These are phyloP conservation scores for Miscanthus lutarioriparius DNA, from an alignment of 176 grass and related monocot species.

Conservation along the genomic window DNA sequence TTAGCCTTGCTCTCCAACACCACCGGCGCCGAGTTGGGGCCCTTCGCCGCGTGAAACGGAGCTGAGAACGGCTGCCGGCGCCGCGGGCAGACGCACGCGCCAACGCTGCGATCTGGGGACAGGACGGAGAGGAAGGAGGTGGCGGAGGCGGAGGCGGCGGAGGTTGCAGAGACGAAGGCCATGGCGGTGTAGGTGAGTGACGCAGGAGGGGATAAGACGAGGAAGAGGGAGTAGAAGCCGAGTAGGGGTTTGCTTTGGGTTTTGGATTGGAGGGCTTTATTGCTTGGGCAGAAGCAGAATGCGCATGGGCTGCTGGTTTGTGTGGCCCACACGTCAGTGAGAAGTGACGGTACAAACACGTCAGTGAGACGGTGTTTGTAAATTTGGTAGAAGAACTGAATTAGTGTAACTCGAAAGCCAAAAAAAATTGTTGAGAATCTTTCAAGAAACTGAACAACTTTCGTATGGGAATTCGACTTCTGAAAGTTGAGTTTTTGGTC, in stretches of 20 bases:
- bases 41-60: constrained; percentile 32
- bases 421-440: too few relatives aligned
- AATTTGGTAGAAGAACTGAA: neutral
- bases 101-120: neutral
- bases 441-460: neutral
- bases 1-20: constrained; percentile 45
- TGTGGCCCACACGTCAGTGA: neutral
- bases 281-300: neutral
- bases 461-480: too few relatives aligned
- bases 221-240: too few relatives aligned
- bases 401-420: neutral
- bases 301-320: neutral
- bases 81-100: neutral
- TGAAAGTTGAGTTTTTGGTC: neutral
- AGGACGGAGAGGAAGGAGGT: neutral
- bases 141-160: neutral
- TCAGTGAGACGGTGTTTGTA: too few relatives aligned
- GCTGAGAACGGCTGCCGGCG: neutral
- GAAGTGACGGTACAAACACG: too few relatives aligned
- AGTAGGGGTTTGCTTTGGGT: constrained; percentile 23
- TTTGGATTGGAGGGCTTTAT: constrained; percentile 19
- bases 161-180: constrained; percentile 36
- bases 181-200: constrained; percentile 2
- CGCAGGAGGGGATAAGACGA: constrained; percentile 35
- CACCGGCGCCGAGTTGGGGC: constrained; percentile 21